Base-by-base conservation (phyloP, 352 stramenopile genomes). In the Pythium dissimile region DNA sequence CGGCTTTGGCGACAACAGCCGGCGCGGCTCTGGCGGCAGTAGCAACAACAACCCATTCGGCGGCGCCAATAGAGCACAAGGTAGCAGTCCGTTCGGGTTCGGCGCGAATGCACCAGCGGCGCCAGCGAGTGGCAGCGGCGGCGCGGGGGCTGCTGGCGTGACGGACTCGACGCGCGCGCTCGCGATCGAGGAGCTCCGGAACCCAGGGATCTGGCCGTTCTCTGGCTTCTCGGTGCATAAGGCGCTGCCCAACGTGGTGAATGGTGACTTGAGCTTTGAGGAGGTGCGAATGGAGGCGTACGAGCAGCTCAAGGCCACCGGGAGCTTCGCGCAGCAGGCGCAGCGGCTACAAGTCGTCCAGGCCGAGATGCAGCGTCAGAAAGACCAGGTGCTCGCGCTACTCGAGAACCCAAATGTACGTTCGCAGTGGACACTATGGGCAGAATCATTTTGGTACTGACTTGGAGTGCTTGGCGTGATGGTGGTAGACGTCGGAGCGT, bases 191-290 rank as follows among this genome's bases (percentile, higher is more conserved):
- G 80, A 90, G 71, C 67, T 90, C 7, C 61, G 66, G 11, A 54
- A 73, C 24, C 69, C 77, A 24, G 67, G 77, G 2, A 59, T 81
- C 0, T 90, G 78, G 77, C 70, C 71, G 27, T 71, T 86, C n/a
- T 90, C 80, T 21, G 77, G 77, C 10, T 88, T 86, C 45, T 71
- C 69, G 12, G 68, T 90, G 15, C 55, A 74, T 28, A 88, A 88
- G 68, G 80, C 73, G 28, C 67, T 88, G 4, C 68, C 74, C 7
- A 90, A 75, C 54, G 47, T 83, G 37, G 77, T 90, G 18, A 48
- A 56, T 13, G 77, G 78, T 18, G 80, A 90, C 43, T 28, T 88
- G 34, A 90, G 80, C 37, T 53, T 59, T 20, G 80, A 90, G 56
- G 80, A 90, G 65, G 63, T 73, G 38, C 69, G 77, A 21, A 83